Percentiles rank a stretch among this genome's conserved stretches.
Evolutionary conservation across 1,139 yeast species (phyloP).

Genomic region (Candida albicans): DNA sequence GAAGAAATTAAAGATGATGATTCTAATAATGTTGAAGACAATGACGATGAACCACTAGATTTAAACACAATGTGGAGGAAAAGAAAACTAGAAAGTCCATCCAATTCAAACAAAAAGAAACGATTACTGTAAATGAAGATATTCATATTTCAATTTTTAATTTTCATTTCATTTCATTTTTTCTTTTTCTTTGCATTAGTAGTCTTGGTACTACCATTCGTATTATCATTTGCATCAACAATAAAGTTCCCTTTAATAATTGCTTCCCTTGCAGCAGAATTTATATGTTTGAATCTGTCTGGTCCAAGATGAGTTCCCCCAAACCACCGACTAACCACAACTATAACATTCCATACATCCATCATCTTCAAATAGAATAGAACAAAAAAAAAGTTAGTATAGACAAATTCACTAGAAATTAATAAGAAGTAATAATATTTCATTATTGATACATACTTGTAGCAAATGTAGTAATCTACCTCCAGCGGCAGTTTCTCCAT

Average conservation of each 20-base stretch:
- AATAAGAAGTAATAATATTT: background rate
- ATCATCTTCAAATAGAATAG: conserved; percentile 40
- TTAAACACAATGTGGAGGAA: conserved; percentile 33
- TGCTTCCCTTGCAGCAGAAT: conserved; percentile 84
- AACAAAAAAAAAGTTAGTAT: conserved; percentile 23
- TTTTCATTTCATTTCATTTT: conserved; percentile 22
- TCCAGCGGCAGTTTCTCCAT: conserved; percentile 98
- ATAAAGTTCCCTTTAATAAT: conserved; percentile 62
- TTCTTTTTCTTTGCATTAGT: conserved; percentile 22
- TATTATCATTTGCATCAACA: conserved; percentile 14
- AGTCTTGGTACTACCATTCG: conserved; percentile 4
- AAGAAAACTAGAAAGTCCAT: conserved; percentile 17
- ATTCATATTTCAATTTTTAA: conserved; percentile 20
- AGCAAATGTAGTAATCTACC: conserved; percentile 78
- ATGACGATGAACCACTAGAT: conserved; percentile 7
- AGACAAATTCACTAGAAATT: background rate
- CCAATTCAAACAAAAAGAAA: conserved; percentile 14
- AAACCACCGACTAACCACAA: conserved; percentile 89
- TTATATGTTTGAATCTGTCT: conserved; percentile 90
- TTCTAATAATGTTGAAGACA: conserved; percentile 1
- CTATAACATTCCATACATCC: conserved; percentile 86
- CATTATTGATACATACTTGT: conserved; percentile 42
- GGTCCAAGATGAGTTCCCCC: conserved; percentile 94
- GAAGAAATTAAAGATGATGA: conserved; percentile 9
- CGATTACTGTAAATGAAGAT: conserved; percentile 3